phyloP scores from a whole-genome alignment of 768 basidiomycete genomes.

The Tulasnella sp. region DNA sequence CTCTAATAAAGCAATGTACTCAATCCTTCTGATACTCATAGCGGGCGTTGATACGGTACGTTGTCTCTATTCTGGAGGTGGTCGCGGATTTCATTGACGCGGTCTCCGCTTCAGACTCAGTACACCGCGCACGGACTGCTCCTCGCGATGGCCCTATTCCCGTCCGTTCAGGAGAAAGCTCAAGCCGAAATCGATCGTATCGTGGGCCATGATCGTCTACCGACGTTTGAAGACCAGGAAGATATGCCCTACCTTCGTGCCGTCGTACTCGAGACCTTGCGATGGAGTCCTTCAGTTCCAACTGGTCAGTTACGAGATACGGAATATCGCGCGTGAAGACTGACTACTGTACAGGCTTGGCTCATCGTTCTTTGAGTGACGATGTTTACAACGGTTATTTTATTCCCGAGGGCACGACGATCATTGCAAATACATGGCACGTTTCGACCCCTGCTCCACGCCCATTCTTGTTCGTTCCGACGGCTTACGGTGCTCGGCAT shows the following conservation, averaged over 20 bases:
- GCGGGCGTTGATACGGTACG: conserved; percentile 10
- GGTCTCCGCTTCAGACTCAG: background rate
- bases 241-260: conserved; percentile 38
- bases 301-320: background rate
- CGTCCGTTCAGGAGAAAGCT: conserved; percentile 46
- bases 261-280: conserved; percentile 37
- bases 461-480: too few relatives aligned
- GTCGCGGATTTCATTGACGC: background rate
- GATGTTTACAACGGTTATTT: conserved; percentile 34
- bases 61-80: background rate
- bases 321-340: background rate
- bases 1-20: background rate
- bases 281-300: conserved; percentile 35
- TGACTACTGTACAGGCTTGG: conserved; percentile 4
- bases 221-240: conserved; percentile 37
- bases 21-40: background rate
- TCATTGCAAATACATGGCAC: conserved; percentile 18
- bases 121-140: background rate
- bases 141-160: conserved; percentile 46
- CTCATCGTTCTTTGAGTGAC: conserved; percentile 26
- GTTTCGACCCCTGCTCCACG: background rate
- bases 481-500: too few relatives aligned
- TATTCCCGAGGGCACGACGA: conserved; percentile 17
- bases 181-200: conserved; percentile 47
- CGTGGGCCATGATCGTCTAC: conserved; percentile 43